Evolutionary conservation across 495 filamentous ascomycete species (phyloP).

Genomic region (Xylaria castorea): DNA sequence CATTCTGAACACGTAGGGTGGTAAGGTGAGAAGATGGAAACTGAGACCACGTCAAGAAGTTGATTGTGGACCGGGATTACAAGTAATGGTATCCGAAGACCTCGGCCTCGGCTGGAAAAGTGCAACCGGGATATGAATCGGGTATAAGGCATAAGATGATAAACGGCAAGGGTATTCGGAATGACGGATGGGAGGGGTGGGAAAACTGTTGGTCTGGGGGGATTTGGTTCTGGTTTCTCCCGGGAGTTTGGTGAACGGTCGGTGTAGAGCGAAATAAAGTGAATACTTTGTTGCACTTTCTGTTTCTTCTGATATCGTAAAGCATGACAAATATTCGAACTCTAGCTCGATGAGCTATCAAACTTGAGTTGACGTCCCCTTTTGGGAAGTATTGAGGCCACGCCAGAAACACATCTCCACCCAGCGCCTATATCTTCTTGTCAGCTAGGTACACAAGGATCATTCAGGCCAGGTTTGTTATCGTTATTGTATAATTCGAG

Average conservation of each 20-base stretch:
- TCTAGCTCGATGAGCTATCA: neutral
- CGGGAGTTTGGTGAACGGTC: conserved; percentile 27
- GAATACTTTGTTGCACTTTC: conserved; percentile 1
- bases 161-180: conserved; percentile 6
- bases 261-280: conserved; percentile 18
- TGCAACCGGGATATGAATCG: neutral
- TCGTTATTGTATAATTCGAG: neutral
- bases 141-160: neutral
- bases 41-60: neutral
- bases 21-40: conserved; percentile 21
- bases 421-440: neutral
- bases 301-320: neutral
- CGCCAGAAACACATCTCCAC: neutral
- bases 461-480: neutral
- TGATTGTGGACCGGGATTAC: neutral
- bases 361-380: neutral
- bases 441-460: too few relatives aligned
- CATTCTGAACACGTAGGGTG: conserved; percentile 32
- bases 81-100: conserved; percentile 8
- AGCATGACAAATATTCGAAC: neutral
- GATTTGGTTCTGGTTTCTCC: conserved; percentile 26
- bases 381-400: neutral
- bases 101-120: neutral
- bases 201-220: conserved; percentile 21
- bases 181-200: conserved; percentile 16